Evolutionary conservation across 176 grass and related monocot genomes (phyloP).

Genomic region (Canna indica): DNA sequence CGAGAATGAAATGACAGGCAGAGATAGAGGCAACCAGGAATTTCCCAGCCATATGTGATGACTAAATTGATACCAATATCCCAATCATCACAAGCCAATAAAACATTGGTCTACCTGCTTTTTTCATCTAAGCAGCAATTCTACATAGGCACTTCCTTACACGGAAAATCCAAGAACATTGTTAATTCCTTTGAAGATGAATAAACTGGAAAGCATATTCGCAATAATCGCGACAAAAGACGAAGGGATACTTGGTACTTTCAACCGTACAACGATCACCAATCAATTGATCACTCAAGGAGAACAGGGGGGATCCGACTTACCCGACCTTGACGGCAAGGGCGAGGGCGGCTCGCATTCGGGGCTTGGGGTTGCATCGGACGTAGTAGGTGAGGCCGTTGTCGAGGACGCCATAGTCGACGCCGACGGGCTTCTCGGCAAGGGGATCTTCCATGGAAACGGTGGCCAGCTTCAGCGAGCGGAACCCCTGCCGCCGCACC

Average conservation of each 20-base stretch:
- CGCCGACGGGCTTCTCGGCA: slow-evolving; percentile 58
- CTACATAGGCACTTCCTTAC: not conserved
- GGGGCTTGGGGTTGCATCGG: slow-evolving; percentile 74
- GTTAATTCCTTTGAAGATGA: not conserved
- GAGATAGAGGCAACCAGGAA: not conserved
- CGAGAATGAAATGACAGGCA: not conserved
- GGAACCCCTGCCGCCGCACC: slow-evolving; percentile 67
- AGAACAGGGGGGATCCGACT: slow-evolving; percentile 19
- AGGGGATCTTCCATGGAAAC: slow-evolving; percentile 70
- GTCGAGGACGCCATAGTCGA: slow-evolving; percentile 60
- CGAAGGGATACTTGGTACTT: not conserved
- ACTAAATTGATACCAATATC: not conserved
- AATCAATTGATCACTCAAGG: not conserved
- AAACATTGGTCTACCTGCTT: not conserved
- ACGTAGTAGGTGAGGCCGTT: slow-evolving; percentile 97
- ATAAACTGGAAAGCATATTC: not conserved
- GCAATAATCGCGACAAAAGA: not conserved
- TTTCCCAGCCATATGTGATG: not conserved
- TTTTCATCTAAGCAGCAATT: not conserved
- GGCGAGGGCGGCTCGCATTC: slow-evolving; percentile 90
- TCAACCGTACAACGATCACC: not conserved
- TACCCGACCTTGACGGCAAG: slow-evolving; percentile 99
- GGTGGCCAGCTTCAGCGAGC: slow-evolving; percentile 71
- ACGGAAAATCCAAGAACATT: not conserved
- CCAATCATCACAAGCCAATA: not conserved